Percentiles rank a stretch among this genome's conserved stretches.
Conservation (phyloP, 208 protist genomes). For the Leptomonas pyrrhocoris region DNA sequence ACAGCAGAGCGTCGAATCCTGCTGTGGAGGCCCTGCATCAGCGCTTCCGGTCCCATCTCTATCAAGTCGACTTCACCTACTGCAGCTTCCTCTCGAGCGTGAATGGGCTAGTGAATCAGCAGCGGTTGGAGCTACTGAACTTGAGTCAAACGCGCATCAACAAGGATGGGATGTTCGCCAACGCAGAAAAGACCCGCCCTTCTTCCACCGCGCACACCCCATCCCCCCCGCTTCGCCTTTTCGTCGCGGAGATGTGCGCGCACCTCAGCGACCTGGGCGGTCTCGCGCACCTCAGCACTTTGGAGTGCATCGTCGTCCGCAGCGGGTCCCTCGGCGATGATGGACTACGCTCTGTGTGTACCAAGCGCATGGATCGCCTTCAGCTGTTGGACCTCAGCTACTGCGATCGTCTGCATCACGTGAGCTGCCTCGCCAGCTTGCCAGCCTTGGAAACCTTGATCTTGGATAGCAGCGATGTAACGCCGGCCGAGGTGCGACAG, state of each 20-base stretch:
- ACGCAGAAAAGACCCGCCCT: background rate
- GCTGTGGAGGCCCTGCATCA: slow-evolving; percentile 20
- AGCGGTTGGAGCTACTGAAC: slow-evolving; percentile 52
- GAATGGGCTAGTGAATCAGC: slow-evolving; percentile 34
- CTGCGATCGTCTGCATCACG: slow-evolving; percentile 53
- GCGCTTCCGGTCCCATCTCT: slow-evolving; percentile 47
- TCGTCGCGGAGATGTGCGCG: slow-evolving; percentile 64
- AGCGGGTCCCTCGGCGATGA: slow-evolving; percentile 51
- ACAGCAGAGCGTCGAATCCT: background rate
- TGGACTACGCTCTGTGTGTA: slow-evolving; percentile 29
- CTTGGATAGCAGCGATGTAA: slow-evolving; percentile 63
- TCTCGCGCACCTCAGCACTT: slow-evolving; percentile 33
- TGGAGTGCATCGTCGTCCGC: slow-evolving; percentile 61
- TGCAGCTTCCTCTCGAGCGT: slow-evolving; percentile 45
- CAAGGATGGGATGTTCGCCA: slow-evolving; percentile 33
- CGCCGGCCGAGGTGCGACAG: slow-evolving; percentile 34
- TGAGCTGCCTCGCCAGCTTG: slow-evolving; percentile 37
- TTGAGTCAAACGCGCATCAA: slow-evolving; percentile 52
- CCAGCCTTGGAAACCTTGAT: slow-evolving; percentile 49
- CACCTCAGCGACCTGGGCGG: slow-evolving; percentile 43
- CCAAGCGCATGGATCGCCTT: slow-evolving; percentile 28
- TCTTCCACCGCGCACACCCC: background rate
- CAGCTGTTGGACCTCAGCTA: slow-evolving; percentile 66
- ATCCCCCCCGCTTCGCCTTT: slow-evolving; percentile 44
- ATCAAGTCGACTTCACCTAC: slow-evolving; percentile 67